Conservation (phyloP, 1,284 basidiomycete species). For the Ustilago bromivora region DNA sequence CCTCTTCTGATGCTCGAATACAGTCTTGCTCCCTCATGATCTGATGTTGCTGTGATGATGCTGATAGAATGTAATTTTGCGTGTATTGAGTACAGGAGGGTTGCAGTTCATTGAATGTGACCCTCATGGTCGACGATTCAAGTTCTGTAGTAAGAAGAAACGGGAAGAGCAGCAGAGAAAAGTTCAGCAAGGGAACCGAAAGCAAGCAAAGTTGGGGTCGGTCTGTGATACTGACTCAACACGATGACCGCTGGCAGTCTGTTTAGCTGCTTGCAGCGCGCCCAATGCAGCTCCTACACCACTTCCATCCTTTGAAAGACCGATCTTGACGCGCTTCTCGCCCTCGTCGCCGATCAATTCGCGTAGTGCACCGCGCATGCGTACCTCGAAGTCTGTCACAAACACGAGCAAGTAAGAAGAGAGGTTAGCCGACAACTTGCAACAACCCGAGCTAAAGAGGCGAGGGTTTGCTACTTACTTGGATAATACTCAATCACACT, state of each 20-base stretch:
- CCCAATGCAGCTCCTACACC: conserved; percentile 78
- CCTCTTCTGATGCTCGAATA: background rate
- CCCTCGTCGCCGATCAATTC: conserved; percentile 82
- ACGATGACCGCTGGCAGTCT: conserved; percentile 52
- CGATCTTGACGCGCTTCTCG: conserved; percentile 84
- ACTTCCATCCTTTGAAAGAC: conserved; percentile 94
- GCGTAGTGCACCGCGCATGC: conserved; percentile 80
- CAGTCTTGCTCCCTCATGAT: background rate
- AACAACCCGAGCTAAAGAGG: background rate
- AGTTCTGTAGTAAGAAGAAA: conserved; percentile 1
- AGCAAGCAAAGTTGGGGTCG: background rate
- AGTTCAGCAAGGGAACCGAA: background rate
- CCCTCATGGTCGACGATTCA: background rate
- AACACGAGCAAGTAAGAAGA: conserved; percentile 74
- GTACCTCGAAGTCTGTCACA: conserved; percentile 76
- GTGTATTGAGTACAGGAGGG: background rate
- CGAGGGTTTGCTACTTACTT: background rate
- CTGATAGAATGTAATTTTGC: background rate
- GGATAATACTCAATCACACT: conserved; percentile 81
- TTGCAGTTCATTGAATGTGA: background rate
- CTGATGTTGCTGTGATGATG: background rate
- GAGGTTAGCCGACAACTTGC: background rate
- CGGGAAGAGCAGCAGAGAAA: background rate
- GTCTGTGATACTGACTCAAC: conserved; percentile 28
- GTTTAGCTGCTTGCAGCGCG: conserved; percentile 58